Evolutionary conservation across 1,284 basidiomycete genomes (phyloP).

Genomic region (Cryptococcus sp.): DNA sequence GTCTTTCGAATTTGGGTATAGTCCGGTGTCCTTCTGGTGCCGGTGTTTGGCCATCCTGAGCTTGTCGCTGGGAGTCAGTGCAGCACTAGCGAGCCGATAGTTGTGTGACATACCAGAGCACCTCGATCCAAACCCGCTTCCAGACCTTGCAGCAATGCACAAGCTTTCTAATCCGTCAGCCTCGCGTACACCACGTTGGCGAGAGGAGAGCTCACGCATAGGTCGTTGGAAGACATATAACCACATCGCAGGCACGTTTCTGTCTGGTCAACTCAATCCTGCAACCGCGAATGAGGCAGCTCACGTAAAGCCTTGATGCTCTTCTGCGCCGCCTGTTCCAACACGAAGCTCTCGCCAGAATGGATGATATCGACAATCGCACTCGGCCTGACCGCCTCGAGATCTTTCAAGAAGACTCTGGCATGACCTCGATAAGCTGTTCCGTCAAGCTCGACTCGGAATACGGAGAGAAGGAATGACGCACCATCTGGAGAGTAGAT

Average conservation of each 20-base stretch:
- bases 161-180: constrained; percentile 59
- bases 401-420: constrained; percentile 85
- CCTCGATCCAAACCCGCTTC: constrained; percentile 65
- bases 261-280: constrained; percentile 41
- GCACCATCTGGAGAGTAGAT: constrained; percentile 86
- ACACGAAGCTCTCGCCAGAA: constrained; percentile 82
- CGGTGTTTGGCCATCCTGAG: constrained; percentile 17
- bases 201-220: constrained; percentile 62
- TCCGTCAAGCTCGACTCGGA: not conserved
- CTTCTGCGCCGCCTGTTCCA: constrained; percentile 69
- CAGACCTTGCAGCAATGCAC: constrained; percentile 81
- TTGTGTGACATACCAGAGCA: constrained; percentile 51
- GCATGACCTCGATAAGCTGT: constrained; percentile 92
- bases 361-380: constrained; percentile 98
- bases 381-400: constrained; percentile 87
- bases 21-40: constrained; percentile 40
- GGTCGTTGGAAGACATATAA: constrained; percentile 84
- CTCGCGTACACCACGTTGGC: not conserved
- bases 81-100: not conserved
- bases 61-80: constrained; percentile 21
- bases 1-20: constrained; percentile 44
- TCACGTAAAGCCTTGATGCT: constrained; percentile 71
- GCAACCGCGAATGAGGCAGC: constrained; percentile 24
- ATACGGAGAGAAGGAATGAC: too few species aligned
- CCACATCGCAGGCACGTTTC: constrained; percentile 85